These are phyloP conservation scores for Ceratonia siliqua DNA, from an alignment of 306 rosid genomes.

Conservation along the genomic window DNA sequence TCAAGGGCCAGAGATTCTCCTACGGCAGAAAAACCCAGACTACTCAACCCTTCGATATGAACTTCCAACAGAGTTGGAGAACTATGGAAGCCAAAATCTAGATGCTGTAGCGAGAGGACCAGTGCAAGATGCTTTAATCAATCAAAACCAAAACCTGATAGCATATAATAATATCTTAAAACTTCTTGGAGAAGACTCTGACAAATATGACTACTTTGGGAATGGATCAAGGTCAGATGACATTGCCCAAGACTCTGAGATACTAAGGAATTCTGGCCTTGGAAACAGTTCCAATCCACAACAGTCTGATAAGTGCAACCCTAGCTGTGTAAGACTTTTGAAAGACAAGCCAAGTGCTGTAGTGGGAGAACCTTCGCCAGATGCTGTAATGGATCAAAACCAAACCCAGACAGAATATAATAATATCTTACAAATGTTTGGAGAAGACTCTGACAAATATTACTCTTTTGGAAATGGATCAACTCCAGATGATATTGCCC, in stretches of 20 bases:
- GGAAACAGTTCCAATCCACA: background rate
- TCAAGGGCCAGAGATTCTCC: background rate
- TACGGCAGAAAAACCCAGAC: background rate
- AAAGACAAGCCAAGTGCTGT: background rate
- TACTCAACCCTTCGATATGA: background rate
- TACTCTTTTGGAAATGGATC: conserved; percentile 1
- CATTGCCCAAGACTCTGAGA: background rate
- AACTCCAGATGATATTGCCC: conserved; percentile 16
- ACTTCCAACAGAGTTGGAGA: background rate
- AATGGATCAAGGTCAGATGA: conserved; percentile 15
- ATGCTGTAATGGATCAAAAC: conserved; percentile 6
- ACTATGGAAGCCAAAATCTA: conserved; percentile 23
- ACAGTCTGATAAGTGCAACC: background rate
- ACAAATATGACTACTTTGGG: background rate
- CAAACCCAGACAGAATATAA: conserved; percentile 16
- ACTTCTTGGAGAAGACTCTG: conserved; percentile 38
- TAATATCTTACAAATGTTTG: conserved; percentile 30
- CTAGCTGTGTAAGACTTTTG: background rate
- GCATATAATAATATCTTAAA: conserved; percentile 25
- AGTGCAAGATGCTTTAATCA: background rate
- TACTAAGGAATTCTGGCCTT: background rate
- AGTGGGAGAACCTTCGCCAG: conserved; percentile 9
- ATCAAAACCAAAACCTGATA: conserved; percentile 1
- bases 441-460: conserved; percentile 29
- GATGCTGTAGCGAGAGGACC: conserved; percentile 5